Conservation (phyloP, 768 basidiomycete genomes). For the Rhodocollybia butyracea region DNA sequence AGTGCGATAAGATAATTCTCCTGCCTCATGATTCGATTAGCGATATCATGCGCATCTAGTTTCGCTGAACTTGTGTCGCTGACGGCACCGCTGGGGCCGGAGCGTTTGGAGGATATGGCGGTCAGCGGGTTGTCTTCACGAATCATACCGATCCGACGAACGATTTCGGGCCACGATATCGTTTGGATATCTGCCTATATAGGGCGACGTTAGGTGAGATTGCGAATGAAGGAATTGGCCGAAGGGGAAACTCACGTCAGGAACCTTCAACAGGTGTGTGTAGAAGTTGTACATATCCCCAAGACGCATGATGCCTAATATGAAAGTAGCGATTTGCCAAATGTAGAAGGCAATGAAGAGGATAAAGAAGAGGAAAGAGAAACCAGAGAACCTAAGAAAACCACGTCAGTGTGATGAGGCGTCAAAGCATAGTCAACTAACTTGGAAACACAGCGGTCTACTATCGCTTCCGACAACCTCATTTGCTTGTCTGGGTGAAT, state of each 20-base stretch:
- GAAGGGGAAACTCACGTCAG: slow-evolving; percentile 63
- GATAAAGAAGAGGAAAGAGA: slow-evolving; percentile 79
- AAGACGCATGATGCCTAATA: slow-evolving; percentile 70
- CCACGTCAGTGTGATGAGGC: slow-evolving; percentile 4
- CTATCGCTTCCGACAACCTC: slow-evolving; percentile 76
- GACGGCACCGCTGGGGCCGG: slow-evolving; percentile 53
- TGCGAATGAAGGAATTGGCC: slow-evolving; percentile 10
- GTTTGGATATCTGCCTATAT: slow-evolving; percentile 93
- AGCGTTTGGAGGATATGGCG: slow-evolving; percentile 65
- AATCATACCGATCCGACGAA: slow-evolving; percentile 84
- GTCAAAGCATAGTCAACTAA: slow-evolving; percentile 32
- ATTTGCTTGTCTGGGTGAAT: slow-evolving; percentile 66
- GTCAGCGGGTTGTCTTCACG: slow-evolving; percentile 93
- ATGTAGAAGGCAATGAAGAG: slow-evolving; percentile 84
- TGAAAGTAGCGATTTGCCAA: slow-evolving; percentile 85
- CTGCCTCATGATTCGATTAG: slow-evolving; percentile 95
- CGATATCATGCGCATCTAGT: slow-evolving; percentile 96
- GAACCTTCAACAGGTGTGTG: slow-evolving; percentile 88
- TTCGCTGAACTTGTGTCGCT: too few species aligned
- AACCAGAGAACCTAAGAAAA: slow-evolving; percentile 68
- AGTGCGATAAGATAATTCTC: slow-evolving; percentile 98
- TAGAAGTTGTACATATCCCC: slow-evolving; percentile 96
- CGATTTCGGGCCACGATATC: slow-evolving; percentile 94
- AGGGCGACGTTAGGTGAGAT: background rate
- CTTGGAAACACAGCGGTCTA: slow-evolving; percentile 83